These are phyloP conservation scores for Tricholoma matsutake DNA, from an alignment of 768 basidiomycete genomes.

Conservation along the genomic window DNA sequence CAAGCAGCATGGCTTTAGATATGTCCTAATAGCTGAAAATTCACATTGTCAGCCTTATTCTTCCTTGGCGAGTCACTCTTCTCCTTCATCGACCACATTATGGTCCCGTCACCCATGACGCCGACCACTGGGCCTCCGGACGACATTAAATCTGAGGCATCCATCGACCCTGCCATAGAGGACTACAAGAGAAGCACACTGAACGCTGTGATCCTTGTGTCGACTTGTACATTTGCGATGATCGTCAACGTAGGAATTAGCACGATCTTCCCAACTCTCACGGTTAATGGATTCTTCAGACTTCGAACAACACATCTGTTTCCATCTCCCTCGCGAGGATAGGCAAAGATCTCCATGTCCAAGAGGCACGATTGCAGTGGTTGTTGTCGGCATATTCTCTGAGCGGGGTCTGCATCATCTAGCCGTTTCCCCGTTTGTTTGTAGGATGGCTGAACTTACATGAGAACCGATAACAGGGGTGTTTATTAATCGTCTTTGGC, in stretches of 20 bases:
- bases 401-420: constrained; percentile 47
- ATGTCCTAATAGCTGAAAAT: too few relatives aligned
- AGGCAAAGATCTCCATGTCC: constrained; percentile 44
- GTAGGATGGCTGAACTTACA: not conserved
- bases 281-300: constrained; percentile 20
- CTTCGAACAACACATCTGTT: constrained; percentile 43
- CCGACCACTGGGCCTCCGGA: not conserved
- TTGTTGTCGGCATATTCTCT: constrained; percentile 63
- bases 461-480: constrained; percentile 46
- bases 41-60: not conserved
- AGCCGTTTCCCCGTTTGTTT: not conserved
- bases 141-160: not conserved
- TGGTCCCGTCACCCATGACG: not conserved
- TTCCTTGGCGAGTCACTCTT: not conserved
- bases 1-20: too few relatives aligned
- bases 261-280: not conserved
- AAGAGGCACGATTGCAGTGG: constrained; percentile 61
- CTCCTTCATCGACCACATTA: not conserved
- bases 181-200: constrained; percentile 15
- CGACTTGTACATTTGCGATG: constrained; percentile 26
- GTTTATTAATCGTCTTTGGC: constrained; percentile 72
- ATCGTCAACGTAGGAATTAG: constrained; percentile 20
- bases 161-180: not conserved
- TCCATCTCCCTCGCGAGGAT: constrained; percentile 53
- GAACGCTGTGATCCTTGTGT: constrained; percentile 20